A percentile compares a stretch with the other conserved stretches of the same genome.
These are phyloP conservation scores for Fusarium stilboides DNA, from an alignment of 2,329 filamentous ascomycete species.

Conservation along the genomic window DNA sequence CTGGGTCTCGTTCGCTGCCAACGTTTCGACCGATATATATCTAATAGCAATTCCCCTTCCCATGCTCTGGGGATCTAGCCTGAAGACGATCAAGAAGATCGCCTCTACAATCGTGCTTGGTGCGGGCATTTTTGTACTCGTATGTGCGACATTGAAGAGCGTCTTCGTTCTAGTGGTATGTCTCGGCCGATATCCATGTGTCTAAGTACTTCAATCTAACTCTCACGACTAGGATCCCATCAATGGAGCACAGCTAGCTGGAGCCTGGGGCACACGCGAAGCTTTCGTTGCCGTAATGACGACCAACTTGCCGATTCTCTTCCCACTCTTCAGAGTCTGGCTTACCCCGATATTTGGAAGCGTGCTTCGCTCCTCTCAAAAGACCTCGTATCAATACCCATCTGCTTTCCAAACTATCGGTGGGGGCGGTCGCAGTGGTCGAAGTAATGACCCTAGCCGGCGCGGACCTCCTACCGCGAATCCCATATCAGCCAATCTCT, in stretches of 20 bases:
- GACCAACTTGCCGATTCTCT: conserved; percentile 60
- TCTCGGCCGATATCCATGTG: rapidly evolving
- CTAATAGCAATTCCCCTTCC: conserved; percentile 70
- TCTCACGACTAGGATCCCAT: conserved; percentile 52
- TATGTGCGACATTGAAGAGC: conserved; percentile 57
- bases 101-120: conserved; percentile 57
- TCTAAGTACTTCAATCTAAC: rapidly evolving
- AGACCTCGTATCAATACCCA: conserved; percentile 57
- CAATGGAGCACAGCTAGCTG: conserved; percentile 56
- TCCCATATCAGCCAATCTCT: conserved; percentile 55
- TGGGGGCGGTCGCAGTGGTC: conserved; percentile 53
- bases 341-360: conserved; percentile 53
- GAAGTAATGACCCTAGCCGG: conserved; percentile 50
- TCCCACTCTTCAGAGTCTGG: conserved; percentile 60
- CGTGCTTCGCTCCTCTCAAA: conserved; percentile 53
- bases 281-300: conserved; percentile 60
- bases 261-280: conserved; percentile 59
- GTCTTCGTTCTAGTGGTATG: conserved; percentile 56
- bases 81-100: conserved; percentile 56
- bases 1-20: conserved; percentile 65
- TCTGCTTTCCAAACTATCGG: conserved; percentile 60
- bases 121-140: conserved; percentile 58
- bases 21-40: conserved; percentile 70
- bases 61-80: conserved; percentile 58
- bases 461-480: conserved; percentile 53